A percentile compares a stretch with the other conserved stretches of the same genome.
Conservation (phyloP, 305 asterid genomes). For the Rubia peregrina region DNA sequence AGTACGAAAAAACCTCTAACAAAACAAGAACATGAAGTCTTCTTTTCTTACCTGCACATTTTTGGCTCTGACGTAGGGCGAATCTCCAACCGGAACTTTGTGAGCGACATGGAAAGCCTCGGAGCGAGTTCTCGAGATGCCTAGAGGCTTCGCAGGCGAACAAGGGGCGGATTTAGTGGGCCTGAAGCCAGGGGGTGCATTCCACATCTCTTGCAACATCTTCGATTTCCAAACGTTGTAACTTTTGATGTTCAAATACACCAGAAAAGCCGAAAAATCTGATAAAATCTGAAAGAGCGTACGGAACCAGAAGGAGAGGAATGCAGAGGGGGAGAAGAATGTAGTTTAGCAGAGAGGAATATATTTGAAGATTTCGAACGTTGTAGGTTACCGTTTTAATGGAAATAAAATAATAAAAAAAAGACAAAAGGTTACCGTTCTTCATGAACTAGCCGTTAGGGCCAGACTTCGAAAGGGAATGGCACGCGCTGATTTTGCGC, state of each 20-base stretch:
- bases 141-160: slow-evolving; percentile 86
- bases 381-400: slow-evolving; percentile 48
- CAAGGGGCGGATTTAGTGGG: slow-evolving; percentile 86
- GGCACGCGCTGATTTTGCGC: neutral
- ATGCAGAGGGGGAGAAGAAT: no score
- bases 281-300: slow-evolving; percentile 12
- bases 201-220: slow-evolving; percentile 88
- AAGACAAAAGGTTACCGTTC: slow-evolving; percentile 39
- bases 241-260: neutral
- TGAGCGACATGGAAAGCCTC: slow-evolving; percentile 70
- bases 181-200: slow-evolving; percentile 88
- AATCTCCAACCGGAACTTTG: slow-evolving; percentile 88
- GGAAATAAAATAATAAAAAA: neutral
- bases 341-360: slow-evolving; percentile 25
- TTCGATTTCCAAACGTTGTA: slow-evolving; percentile 8
- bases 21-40: slow-evolving; percentile 11
- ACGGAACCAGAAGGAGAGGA: slow-evolving; percentile 5
- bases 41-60: slow-evolving; percentile 59
- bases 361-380: slow-evolving; percentile 46
- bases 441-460: slow-evolving; percentile 57
- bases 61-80: slow-evolving; percentile 87
- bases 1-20: neutral
- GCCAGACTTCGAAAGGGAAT: neutral
- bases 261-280: neutral
- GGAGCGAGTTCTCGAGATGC: slow-evolving; percentile 57